Conservation (phyloP, 306 rosid species). For the Trichosanthes cucumerina region DNA sequence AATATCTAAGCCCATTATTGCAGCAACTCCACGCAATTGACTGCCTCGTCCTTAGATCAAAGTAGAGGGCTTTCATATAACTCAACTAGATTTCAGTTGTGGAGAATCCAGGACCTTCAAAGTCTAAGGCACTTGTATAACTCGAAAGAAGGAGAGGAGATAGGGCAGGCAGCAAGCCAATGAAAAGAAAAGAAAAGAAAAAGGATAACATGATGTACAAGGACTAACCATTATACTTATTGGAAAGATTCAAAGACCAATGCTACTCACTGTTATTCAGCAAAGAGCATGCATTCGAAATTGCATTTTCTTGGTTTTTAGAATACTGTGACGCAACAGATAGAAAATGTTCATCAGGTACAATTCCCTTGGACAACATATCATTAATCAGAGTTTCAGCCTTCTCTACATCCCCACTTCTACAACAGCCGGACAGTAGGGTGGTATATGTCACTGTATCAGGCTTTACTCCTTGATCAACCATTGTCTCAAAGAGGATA, state of each 20-base stretch:
- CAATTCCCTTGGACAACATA: slow-evolving; percentile 47
- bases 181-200: not conserved
- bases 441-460: slow-evolving; percentile 61
- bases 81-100: not conserved
- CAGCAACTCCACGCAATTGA: not conserved
- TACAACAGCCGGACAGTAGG: slow-evolving; percentile 39
- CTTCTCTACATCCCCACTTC: slow-evolving; percentile 28
- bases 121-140: not conserved
- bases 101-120: not conserved
- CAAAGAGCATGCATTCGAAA: slow-evolving; percentile 15
- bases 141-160: not conserved
- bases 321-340: slow-evolving; percentile 37
- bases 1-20: not conserved
- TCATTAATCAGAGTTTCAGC: slow-evolving; percentile 33
- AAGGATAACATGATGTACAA: not conserved
- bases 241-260: not conserved
- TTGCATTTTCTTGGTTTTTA: slow-evolving; percentile 28
- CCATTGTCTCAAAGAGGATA: slow-evolving; percentile 43
- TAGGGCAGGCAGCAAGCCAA: not conserved
- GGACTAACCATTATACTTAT: not conserved
- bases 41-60: not conserved
- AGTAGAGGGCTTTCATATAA: not conserved
- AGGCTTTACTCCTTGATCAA: slow-evolving; percentile 48
- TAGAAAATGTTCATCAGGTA: slow-evolving; percentile 15
- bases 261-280: not conserved